These are phyloP conservation scores for Mrakia frigida DNA, from an alignment of 768 basidiomycete genomes.

Conservation along the genomic window DNA sequence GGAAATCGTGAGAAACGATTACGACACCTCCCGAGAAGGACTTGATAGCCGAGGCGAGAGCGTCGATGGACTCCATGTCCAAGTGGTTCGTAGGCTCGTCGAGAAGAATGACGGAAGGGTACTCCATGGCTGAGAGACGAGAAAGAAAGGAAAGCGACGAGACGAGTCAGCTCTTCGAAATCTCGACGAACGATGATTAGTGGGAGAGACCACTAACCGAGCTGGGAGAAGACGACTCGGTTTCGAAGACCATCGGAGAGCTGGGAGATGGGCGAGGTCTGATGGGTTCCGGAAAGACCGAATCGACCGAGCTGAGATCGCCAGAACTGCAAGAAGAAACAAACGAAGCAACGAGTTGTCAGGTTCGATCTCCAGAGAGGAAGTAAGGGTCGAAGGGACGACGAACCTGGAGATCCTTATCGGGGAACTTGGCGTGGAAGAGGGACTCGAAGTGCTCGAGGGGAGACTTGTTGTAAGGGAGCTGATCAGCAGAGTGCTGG, in stretches of 20 bases:
- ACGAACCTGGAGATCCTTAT: slow-evolving; percentile 72
- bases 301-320: slow-evolving; percentile 90
- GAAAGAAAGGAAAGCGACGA: slow-evolving; percentile 29
- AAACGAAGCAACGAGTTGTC: not conserved
- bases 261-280: slow-evolving; percentile 87
- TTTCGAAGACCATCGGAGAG: slow-evolving; percentile 94
- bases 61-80: slow-evolving; percentile 97
- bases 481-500: slow-evolving; percentile 96
- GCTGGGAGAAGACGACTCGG: slow-evolving; percentile 50
- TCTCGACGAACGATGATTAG: not conserved
- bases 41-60: slow-evolving; percentile 89
- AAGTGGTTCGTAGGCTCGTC: slow-evolving; percentile 79
- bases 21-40: slow-evolving; percentile 97
- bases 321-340: slow-evolving; percentile 62
- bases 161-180: not conserved
- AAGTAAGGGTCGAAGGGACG: not conserved
- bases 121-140: slow-evolving; percentile 67
- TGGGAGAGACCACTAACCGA: not conserved
- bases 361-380: not conserved
- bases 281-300: slow-evolving; percentile 88
- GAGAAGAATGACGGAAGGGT: slow-evolving; percentile 83
- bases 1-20: slow-evolving; percentile 99
- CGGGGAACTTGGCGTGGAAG: slow-evolving; percentile 79
- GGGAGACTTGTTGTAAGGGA: slow-evolving; percentile 85
- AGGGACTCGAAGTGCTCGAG: slow-evolving; percentile 86